These are phyloP conservation scores for Drosera capensis DNA, from an alignment of 148 eudicot species.

Conservation along the genomic window DNA sequence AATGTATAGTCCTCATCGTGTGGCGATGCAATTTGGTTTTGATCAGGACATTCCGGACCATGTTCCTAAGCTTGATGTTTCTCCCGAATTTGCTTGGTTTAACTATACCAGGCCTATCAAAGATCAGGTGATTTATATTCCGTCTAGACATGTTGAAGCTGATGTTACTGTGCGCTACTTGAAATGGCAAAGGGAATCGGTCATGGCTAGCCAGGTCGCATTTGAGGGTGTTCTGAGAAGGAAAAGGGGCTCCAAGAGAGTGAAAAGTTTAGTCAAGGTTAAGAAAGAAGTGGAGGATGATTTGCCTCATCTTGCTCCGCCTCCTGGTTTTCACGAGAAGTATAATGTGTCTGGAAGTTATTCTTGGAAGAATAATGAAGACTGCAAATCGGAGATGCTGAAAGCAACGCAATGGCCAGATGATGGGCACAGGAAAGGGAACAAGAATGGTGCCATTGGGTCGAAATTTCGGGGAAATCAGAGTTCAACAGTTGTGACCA, in stretches of 20 bases:
- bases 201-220: not conserved
- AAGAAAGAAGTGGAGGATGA: not conserved
- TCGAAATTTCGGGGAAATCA: no score
- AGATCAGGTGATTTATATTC: slow-evolving; percentile 15
- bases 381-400: no score
- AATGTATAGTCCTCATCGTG: slow-evolving; percentile 39
- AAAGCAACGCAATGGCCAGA: no score
- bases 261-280: not conserved
- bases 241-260: not conserved
- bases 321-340: no score
- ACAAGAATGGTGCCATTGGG: no score
- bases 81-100: slow-evolving; percentile 8
- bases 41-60: slow-evolving; percentile 37
- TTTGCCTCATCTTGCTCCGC: no score
- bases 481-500: no score
- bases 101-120: slow-evolving; percentile 10
- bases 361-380: no score
- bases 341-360: no score
- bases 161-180: slow-evolving; percentile 21
- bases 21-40: slow-evolving; percentile 47
- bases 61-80: slow-evolving; percentile 1
- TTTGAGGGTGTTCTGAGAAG: not conserved
- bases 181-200: slow-evolving; percentile 21
- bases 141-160: slow-evolving; percentile 14
- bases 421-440: no score